phyloP scores from a whole-genome alignment of 768 basidiomycete species.

The Hemileccinum rubropunctum region DNA sequence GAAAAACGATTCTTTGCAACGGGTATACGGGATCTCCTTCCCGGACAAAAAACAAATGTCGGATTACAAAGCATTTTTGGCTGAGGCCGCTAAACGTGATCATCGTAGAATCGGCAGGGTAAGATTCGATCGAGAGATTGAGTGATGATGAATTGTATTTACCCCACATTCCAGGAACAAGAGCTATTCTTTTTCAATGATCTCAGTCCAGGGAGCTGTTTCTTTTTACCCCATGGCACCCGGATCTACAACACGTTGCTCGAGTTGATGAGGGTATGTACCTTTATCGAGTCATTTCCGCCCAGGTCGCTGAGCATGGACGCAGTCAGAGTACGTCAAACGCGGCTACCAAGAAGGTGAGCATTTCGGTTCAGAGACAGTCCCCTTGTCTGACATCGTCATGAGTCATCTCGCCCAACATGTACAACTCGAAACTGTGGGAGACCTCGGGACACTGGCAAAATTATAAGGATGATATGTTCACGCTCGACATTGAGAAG shows the following conservation, averaged over 20 bases:
- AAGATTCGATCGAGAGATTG: slow-evolving; percentile 8
- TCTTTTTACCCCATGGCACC: slow-evolving; percentile 97
- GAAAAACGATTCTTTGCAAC: slow-evolving; percentile 90
- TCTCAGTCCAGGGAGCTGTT: slow-evolving; percentile 89
- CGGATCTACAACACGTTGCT: slow-evolving; percentile 93
- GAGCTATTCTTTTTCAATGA: slow-evolving; percentile 99
- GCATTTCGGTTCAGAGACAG: background rate
- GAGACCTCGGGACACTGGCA: slow-evolving; percentile 98
- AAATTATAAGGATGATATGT: slow-evolving; percentile 99
- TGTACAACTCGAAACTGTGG: slow-evolving; percentile 96
- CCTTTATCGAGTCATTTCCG: slow-evolving; percentile 2
- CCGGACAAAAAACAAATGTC: slow-evolving; percentile 94
- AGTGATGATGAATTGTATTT: background rate
- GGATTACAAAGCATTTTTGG: slow-evolving; percentile 95
- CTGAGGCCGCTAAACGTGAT: slow-evolving; percentile 96
- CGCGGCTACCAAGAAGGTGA: slow-evolving; percentile 93
- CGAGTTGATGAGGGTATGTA: slow-evolving; percentile 82
- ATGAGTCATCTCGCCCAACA: slow-evolving; percentile 94
- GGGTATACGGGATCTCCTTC: slow-evolving; percentile 98
- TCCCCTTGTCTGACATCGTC: slow-evolving; percentile 9
- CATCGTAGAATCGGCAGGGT: slow-evolving; percentile 94
- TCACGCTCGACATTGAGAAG: slow-evolving; percentile 90
- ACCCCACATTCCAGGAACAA: slow-evolving; percentile 60
- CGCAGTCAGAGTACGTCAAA: slow-evolving; percentile 86
- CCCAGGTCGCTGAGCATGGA: slow-evolving; percentile 4